Conservation (phyloP, 1,284 basidiomycete species). For the Leccinum glutinopallens region DNA sequence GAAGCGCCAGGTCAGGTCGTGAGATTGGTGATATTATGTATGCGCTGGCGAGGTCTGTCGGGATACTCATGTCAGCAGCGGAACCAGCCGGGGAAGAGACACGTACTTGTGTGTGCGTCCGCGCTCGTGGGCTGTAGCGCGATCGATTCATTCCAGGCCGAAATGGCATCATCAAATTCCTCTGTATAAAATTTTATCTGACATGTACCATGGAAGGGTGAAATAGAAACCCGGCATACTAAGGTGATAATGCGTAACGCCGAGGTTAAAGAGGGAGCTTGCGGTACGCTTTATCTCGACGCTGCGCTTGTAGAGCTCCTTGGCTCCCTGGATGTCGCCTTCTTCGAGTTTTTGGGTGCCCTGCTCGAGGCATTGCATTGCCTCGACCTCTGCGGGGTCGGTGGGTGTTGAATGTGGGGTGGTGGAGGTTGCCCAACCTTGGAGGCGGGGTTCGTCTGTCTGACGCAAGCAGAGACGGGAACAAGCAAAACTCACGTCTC, state of each 20-base stretch:
- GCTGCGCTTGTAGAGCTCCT: conserved; percentile 78
- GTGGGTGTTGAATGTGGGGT: conserved; percentile 77
- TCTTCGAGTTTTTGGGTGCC: conserved; percentile 89
- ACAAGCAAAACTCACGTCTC: conserved; percentile 34
- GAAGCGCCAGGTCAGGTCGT: conserved; percentile 87
- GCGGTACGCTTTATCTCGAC: conserved; percentile 81
- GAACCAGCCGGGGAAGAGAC: conserved; percentile 20
- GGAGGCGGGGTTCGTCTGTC: conserved; percentile 5
- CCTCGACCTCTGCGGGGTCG: conserved; percentile 85
- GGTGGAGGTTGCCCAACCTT: conserved; percentile 85
- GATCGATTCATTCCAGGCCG: conserved; percentile 87
- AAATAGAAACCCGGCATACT: conserved; percentile 51
- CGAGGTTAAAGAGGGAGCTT: conserved; percentile 86
- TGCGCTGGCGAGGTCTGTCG: conserved; percentile 82
- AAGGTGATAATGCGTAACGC: conserved; percentile 87
- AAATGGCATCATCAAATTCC: conserved; percentile 84
- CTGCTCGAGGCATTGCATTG: conserved; percentile 80
- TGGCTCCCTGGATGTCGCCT: conserved; percentile 84
- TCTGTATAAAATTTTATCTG: conserved; percentile 48
- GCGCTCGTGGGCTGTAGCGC: conserved; percentile 81
- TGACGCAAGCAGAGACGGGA: conserved; percentile 9
- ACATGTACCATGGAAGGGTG: conserved; percentile 19
- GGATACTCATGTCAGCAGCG: conserved; percentile 32
- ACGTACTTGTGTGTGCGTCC: conserved; percentile 91
- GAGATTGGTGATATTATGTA: conserved; percentile 88